Base-by-base conservation (phyloP, 139 green algal species). In the Spirogloea muscicola region DNA sequence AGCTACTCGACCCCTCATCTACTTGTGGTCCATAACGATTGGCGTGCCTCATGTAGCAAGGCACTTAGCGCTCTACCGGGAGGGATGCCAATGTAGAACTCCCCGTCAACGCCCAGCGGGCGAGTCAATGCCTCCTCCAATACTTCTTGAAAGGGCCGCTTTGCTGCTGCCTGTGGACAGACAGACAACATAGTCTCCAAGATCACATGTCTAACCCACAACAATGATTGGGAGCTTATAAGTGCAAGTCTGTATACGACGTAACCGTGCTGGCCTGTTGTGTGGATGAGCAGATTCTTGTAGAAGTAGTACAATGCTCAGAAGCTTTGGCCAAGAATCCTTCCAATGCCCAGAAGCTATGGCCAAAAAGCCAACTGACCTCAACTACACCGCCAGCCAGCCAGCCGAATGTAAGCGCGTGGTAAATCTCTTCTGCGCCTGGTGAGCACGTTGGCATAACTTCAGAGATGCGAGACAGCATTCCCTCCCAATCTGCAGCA, bases 81-180 rank as follows among this genome's bases (percentile, higher is more conserved):
- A 9, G 76, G 74, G n/a, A 84, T 82, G 40, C 74, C 77, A 3
- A 84, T 29, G 46, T 67, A 84, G 31, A 84, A 63, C 42, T 84
- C 74, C 21, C 76, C 74, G 18, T 72, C 31, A 9, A 84, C 41
- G 38, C 74, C 74, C 27, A 84, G 42, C 6, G 77, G 77, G 44
- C 16, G 1, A 13, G 37, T 27, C 6, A 84, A 60, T 0, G 49
- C 44, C 29, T 71, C 63, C 49, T 81, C 27, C 1, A 84, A 41
- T 25, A 84, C 38, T 29, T 63, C 27, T 60, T 59, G 27, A 39
- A 84, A 72, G 10, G 49, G 37, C 42, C 61, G 31, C 6, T 75
- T 43, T 31, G 76, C 25, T 38, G 59, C 74, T 1, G 44, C 70
- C 67, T 80, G 66, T 37, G 3, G n/a, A 2, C n/a, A n/a, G n/a